These are phyloP conservation scores for Neohortaea acidophila DNA, from an alignment of 495 filamentous ascomycete species.

Conservation along the genomic window DNA sequence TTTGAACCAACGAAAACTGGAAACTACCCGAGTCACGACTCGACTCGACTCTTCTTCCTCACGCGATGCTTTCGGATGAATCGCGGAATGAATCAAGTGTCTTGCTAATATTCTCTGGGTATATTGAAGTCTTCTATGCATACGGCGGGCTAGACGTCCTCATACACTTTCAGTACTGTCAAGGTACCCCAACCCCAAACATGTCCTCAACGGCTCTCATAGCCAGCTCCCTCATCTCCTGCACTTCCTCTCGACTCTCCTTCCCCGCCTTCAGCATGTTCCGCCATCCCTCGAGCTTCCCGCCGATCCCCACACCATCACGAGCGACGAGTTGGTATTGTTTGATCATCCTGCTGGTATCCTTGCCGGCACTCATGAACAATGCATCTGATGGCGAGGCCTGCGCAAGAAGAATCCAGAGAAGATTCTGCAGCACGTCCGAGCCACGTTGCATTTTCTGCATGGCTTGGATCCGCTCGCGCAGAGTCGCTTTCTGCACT, in stretches of 20 bases:
- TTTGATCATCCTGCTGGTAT: conserved; percentile 17
- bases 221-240: conserved; percentile 8
- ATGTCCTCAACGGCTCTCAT: conserved; percentile 2
- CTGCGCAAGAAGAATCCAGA: conserved; percentile 12
- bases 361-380: conserved; percentile 16
- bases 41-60: too few species aligned
- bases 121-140: too few species aligned
- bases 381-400: conserved; percentile 3
- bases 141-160: too few species aligned
- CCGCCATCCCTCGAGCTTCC: conserved; percentile 10
- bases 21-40: too few species aligned
- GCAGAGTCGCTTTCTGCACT: background rate
- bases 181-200: too few species aligned
- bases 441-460: conserved; percentile 7
- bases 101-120: too few species aligned
- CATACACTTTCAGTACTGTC: too few species aligned
- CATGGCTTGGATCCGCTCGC: conserved; percentile 1
- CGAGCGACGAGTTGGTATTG: conserved; percentile 1
- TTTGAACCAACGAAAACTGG: too few species aligned
- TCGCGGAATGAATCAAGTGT: too few species aligned
- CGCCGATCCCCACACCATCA: background rate
- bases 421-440: conserved; percentile 14
- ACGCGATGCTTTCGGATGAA: too few species aligned
- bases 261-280: conserved; percentile 9
- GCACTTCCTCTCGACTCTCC: conserved; percentile 1